Percentiles rank a stretch among this genome's conserved stretches.
These are phyloP conservation scores for Psilocybe subaeruginosa DNA, from an alignment of 768 basidiomycete species.

Conservation along the genomic window DNA sequence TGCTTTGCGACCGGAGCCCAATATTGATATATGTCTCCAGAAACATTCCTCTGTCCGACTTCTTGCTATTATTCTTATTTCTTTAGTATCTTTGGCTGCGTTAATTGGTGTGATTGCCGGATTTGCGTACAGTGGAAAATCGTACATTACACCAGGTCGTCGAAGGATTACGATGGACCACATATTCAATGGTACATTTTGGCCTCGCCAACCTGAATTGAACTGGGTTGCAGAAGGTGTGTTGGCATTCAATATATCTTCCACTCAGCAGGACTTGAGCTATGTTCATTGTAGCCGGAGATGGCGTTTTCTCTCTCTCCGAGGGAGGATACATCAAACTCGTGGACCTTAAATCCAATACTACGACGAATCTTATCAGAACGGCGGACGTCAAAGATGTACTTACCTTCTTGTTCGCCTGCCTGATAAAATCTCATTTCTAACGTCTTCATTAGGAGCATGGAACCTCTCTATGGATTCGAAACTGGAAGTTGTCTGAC, in stretches of 20 bases:
- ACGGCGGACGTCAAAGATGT: slow-evolving; percentile 68
- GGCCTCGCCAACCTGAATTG: slow-evolving; percentile 44
- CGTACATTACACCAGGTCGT: slow-evolving; percentile 54
- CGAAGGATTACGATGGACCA: slow-evolving; percentile 85
- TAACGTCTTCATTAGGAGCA: slow-evolving; percentile 45
- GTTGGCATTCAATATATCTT: slow-evolving; percentile 17
- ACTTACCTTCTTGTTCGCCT: slow-evolving; percentile 5
- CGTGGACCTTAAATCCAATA: slow-evolving; percentile 79
- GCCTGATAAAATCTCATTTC: background rate
- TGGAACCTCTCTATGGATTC: slow-evolving; percentile 52
- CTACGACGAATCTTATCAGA: slow-evolving; percentile 62
- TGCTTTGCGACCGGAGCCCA: background rate
- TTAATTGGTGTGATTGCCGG: slow-evolving; percentile 83
- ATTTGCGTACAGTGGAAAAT: slow-evolving; percentile 61
- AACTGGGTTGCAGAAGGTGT: slow-evolving; percentile 94
- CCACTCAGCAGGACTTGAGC: background rate
- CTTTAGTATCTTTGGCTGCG: slow-evolving; percentile 61
- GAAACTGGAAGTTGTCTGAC: slow-evolving; percentile 81
- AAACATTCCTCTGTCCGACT: slow-evolving; percentile 57
- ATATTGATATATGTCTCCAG: slow-evolving; percentile 26
- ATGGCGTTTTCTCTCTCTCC: slow-evolving; percentile 83
- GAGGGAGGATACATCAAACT: slow-evolving; percentile 72
- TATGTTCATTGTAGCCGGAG: slow-evolving; percentile 66
- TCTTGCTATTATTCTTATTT: slow-evolving; percentile 62
- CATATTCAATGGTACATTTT: slow-evolving; percentile 91